Evolutionary conservation across 2,329 filamentous ascomycete genomes (phyloP), one percentile per base, ranked within the genome.

Genomic region (Aureobasidium uvarum): DNA sequence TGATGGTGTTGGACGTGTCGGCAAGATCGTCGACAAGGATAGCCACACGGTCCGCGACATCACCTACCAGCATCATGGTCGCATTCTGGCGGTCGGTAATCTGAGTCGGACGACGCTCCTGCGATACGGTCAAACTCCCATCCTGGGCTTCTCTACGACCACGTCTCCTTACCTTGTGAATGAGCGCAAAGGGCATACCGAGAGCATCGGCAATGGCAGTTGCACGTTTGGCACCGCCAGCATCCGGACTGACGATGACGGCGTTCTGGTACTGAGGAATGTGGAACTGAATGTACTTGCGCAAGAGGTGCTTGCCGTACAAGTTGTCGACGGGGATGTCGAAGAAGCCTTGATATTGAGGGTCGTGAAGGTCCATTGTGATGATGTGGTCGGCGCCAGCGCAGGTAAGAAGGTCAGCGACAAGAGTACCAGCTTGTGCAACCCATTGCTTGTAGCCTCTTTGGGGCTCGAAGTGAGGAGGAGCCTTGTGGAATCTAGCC

Each of bases 371-470:
- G 75, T 99, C 95, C 90, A 99, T 96, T 38, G 94, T 97, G 76
- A 98, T 97, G 75, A 95, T 89, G 78, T 98, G 95, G 77, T 99
- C 94, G 52, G 95, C 92, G 69, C 95, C 95, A 69, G 95, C 94
- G 78, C 93, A 97, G 46, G 92, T 97, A 70, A 99, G 83, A 51
- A 99, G 86, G 76, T 98, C 93, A 59, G 95, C 95, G 56, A 99
- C 90, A 66, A 99, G 84, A 36, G 93, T 98, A 67, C 95, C 95
- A 48, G 95, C 93, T 80, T 98, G 95, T 25, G 95, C 95, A 69
- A 99, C 94, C 95, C 95, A 99, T 80, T 96, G 92, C 81, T 95
- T 95, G 78, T 99, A 99, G 59, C 95, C 95, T 8, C 93, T 91
- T 75, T 94, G 93, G 23, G 91, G 88, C 75, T 92, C 86, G 76